These are phyloP conservation scores for Microsporum canis DNA, from an alignment of 2,329 filamentous ascomycete species.

Conservation along the genomic window DNA sequence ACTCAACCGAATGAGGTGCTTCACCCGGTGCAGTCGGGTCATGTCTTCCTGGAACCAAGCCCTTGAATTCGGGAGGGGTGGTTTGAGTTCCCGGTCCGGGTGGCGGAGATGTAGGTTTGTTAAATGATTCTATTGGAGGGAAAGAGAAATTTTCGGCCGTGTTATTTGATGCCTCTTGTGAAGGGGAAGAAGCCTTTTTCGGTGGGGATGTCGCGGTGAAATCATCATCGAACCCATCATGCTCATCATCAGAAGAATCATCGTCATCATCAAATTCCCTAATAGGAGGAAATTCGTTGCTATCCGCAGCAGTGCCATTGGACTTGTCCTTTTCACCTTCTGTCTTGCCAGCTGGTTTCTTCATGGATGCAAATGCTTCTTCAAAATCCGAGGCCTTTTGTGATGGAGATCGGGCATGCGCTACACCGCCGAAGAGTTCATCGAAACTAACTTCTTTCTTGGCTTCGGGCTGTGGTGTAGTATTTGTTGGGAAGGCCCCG, in stretches of 20 bases:
- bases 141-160: conserved; percentile 29
- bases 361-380: conserved; percentile 38
- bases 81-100: conserved; percentile 45
- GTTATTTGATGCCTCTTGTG: conserved; percentile 25
- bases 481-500: conserved; percentile 37
- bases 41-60: conserved; percentile 29
- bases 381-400: conserved; percentile 39
- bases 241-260: conserved; percentile 56
- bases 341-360: conserved; percentile 36
- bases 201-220: conserved; percentile 56
- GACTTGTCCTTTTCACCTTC: conserved; percentile 20
- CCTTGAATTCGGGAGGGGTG: conserved; percentile 37
- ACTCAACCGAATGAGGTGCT: conserved; percentile 31
- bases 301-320: conserved; percentile 20
- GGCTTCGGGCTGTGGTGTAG: conserved; percentile 13
- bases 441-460: conserved; percentile 34
- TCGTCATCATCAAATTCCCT: conserved; percentile 77
- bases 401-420: conserved; percentile 35
- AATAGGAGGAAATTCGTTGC: conserved; percentile 84
- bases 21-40: conserved; percentile 31
- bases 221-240: conserved; percentile 74
- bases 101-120: conserved; percentile 24
- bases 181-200: conserved; percentile 6
- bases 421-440: conserved; percentile 35
- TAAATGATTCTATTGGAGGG: conserved; percentile 31